These are phyloP conservation scores for Cylindrotheca closterium DNA, from an alignment of 108 stramenopile species.

Conservation along the genomic window DNA sequence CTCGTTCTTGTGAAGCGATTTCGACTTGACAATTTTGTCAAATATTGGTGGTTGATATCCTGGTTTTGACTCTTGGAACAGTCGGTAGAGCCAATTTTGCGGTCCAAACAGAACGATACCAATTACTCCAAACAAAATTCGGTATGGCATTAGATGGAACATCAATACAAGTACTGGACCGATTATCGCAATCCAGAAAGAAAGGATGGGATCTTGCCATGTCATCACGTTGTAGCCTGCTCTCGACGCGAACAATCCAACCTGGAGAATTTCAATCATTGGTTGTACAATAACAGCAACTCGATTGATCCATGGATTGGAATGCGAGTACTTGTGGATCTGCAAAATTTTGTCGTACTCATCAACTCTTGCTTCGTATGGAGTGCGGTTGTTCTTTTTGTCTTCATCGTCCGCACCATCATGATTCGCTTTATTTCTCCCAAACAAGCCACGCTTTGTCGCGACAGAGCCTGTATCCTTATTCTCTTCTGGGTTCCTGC, in stretches of 20 bases:
- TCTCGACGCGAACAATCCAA: constrained; percentile 33
- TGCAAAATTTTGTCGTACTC: constrained; percentile 43
- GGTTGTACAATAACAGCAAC: constrained; percentile 40
- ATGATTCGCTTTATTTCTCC: constrained; percentile 7
- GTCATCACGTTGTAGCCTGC: constrained; percentile 67
- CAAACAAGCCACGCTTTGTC: constrained; percentile 20
- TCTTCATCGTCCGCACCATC: constrained; percentile 26
- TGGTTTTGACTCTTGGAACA: constrained; percentile 19
- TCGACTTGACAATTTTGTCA: constrained; percentile 26
- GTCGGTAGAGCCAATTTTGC: constrained; percentile 35
- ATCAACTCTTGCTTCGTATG: constrained; percentile 22
- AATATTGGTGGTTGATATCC: constrained; percentile 35
- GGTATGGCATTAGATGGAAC: constrained; percentile 63
- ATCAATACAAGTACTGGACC: constrained; percentile 31
- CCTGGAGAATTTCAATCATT: constrained; percentile 34
- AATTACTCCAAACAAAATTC: constrained; percentile 40
- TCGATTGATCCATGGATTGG: constrained; percentile 52
- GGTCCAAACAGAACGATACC: constrained; percentile 61
- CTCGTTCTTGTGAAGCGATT: constrained; percentile 25
- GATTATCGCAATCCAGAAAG: constrained; percentile 55
- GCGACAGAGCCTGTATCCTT: constrained; percentile 1
- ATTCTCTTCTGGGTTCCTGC: constrained; percentile 14
- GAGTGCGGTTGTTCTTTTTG: constrained; percentile 19
- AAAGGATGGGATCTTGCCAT: constrained; percentile 71
- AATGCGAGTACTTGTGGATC: constrained; percentile 44